phyloP scores from a whole-genome alignment of 805 yeast genomes.

The Candida stauntonica region DNA sequence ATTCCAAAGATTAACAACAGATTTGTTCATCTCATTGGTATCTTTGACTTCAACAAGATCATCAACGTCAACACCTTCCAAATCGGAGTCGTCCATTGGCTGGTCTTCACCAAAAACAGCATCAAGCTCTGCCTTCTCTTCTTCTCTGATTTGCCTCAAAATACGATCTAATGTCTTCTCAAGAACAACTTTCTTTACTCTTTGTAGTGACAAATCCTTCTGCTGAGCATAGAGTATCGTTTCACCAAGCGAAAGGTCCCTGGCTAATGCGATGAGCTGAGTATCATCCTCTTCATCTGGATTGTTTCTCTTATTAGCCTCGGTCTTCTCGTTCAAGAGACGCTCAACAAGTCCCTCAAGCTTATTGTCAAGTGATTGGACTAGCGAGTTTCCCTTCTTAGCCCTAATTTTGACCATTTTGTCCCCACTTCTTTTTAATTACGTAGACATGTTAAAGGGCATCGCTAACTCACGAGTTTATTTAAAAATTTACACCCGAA shows the following conservation, averaged over 20 bases:
- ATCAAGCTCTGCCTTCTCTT: constrained; percentile 51
- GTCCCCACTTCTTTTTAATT: no score
- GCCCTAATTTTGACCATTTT: constrained; percentile 35
- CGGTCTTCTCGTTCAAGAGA: constrained; percentile 56
- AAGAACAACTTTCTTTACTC: constrained; percentile 63
- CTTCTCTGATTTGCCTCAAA: constrained; percentile 48
- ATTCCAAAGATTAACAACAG: constrained; percentile 71
- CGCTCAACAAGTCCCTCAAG: constrained; percentile 51
- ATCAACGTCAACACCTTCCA: constrained; percentile 31
- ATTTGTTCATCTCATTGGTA: constrained; percentile 67
- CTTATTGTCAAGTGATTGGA: constrained; percentile 46
- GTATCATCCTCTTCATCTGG: constrained; percentile 30
- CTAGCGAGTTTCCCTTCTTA: constrained; percentile 22
- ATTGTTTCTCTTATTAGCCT: constrained; percentile 33
- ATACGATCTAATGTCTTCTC: constrained; percentile 62
- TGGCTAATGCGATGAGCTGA: constrained; percentile 52
- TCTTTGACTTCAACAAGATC: constrained; percentile 65
- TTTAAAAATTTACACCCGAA: neutral
- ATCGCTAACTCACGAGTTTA: no score
- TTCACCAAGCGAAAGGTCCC: constrained; percentile 48
- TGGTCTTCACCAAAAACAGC: constrained; percentile 25
- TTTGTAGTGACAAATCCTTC: constrained; percentile 60
- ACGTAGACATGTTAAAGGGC: neutral
- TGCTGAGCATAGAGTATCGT: constrained; percentile 55
- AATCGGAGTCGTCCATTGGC: constrained; percentile 36